Percentiles rank a stretch among this genome's conserved stretches.
Conservation (phyloP, 1,284 basidiomycete genomes). For the Apiotrichum akiyoshidainum region DNA sequence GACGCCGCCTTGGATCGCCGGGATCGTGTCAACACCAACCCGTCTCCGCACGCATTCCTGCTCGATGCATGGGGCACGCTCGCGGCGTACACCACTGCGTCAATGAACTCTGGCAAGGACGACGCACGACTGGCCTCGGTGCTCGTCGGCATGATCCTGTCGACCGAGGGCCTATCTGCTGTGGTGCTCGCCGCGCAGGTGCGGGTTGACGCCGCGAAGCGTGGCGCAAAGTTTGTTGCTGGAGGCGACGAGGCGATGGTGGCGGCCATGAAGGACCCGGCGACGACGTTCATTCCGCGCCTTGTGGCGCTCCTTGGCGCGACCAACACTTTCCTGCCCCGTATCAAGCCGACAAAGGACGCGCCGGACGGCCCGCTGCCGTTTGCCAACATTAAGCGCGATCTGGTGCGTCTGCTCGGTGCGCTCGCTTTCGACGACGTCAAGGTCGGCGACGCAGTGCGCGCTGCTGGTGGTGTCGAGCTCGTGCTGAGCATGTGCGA, state of each 20-base stretch:
- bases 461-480: constrained; percentile 67
- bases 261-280: constrained; percentile 31
- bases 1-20: constrained; percentile 65
- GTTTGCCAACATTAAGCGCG: constrained; percentile 60
- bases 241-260: constrained; percentile 32
- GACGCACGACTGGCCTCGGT: constrained; percentile 55
- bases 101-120: constrained; percentile 32
- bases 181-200: constrained; percentile 51
- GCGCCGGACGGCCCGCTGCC: constrained; percentile 55
- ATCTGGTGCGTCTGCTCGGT: constrained; percentile 75
- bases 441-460: constrained; percentile 67
- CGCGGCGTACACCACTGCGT: constrained; percentile 25
- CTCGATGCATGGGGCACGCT: constrained; percentile 22
- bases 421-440: constrained; percentile 64
- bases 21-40: constrained; percentile 2
- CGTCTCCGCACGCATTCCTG: constrained; percentile 23
- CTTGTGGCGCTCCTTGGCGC: constrained; percentile 65
- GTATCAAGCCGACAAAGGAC: constrained; percentile 58
- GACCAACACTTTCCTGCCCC: constrained; percentile 70
- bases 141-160: constrained; percentile 72
- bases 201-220: constrained; percentile 4
- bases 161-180: constrained; percentile 57
- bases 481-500: constrained; percentile 81
- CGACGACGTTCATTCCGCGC: constrained; percentile 58
- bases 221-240: neutral